phyloP scores from a whole-genome alignment of 371 early-diverging fungal species.

The Gilbertella persicaria region DNA sequence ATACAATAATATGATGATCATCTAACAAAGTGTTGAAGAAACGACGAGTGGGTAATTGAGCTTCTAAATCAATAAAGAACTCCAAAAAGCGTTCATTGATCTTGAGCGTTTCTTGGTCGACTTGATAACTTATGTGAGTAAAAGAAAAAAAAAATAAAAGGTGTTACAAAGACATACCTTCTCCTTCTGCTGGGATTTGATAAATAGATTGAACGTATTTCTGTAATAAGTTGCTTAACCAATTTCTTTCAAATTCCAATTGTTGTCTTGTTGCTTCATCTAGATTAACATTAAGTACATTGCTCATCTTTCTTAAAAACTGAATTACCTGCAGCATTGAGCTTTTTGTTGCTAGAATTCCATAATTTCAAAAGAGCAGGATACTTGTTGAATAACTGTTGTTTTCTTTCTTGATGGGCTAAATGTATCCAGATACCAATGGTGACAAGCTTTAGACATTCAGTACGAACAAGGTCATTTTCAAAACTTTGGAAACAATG shows the following conservation, averaged over 20 bases:
- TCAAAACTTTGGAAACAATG: constrained; percentile 84
- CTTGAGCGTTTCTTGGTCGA: constrained; percentile 45
- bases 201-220: constrained; percentile 56
- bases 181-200: constrained; percentile 53
- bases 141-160: not conserved
- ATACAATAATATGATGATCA: constrained; percentile 77
- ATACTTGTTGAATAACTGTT: constrained; percentile 56
- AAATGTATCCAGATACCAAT: constrained; percentile 77
- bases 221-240: constrained; percentile 61
- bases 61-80: constrained; percentile 80
- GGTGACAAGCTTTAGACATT: constrained; percentile 75
- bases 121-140: constrained; percentile 12
- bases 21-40: constrained; percentile 79
- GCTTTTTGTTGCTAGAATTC: constrained; percentile 60
- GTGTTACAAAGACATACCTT: constrained; percentile 25
- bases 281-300: constrained; percentile 23
- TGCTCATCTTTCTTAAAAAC: not conserved
- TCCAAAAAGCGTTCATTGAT: constrained; percentile 81
- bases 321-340: constrained; percentile 44
- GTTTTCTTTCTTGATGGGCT: constrained; percentile 44
- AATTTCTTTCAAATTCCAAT: constrained; percentile 56
- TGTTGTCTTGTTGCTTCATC: constrained; percentile 50
- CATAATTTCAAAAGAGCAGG: constrained; percentile 68
- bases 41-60: constrained; percentile 91
- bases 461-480: constrained; percentile 66